Conservation (phyloP, 352 stramenopile genomes). For the Hyaloperonospora brassicae region DNA sequence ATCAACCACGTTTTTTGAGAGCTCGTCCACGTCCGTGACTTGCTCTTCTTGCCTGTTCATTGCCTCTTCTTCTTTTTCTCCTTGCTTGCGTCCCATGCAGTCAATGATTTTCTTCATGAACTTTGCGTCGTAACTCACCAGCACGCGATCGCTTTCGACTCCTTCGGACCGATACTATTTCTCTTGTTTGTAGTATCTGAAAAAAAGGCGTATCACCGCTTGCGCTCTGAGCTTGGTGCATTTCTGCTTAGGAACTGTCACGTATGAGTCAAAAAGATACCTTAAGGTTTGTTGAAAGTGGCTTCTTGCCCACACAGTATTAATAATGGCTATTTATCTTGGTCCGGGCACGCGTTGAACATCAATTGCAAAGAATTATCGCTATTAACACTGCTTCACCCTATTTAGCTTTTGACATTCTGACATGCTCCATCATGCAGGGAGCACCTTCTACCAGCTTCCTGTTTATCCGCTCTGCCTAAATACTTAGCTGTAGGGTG, state of each 20-base stretch:
- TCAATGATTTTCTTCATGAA: neutral
- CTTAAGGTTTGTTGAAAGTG: constrained; percentile 1
- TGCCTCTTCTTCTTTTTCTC: neutral
- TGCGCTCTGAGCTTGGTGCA: constrained; percentile 1
- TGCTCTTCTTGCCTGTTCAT: neutral
- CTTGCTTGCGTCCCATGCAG: neutral
- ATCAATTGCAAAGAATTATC: constrained; percentile 5
- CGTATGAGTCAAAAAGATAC: constrained; percentile 1
- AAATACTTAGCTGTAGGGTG: constrained; percentile 12
- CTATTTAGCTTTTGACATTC: constrained; percentile 5
- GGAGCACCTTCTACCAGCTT: constrained; percentile 1
- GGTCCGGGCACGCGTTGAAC: constrained; percentile 1
- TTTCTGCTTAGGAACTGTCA: constrained; percentile 2
- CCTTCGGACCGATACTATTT: neutral
- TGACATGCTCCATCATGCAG: constrained; percentile 6
- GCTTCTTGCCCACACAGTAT: neutral
- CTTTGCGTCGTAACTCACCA: neutral
- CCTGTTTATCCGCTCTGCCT: constrained; percentile 10
- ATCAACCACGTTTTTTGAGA: neutral
- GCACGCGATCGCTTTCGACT: neutral
- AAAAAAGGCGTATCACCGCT: constrained; percentile 1
- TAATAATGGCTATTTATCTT: constrained; percentile 1
- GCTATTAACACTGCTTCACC: constrained; percentile 6
- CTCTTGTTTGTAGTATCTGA: neutral
- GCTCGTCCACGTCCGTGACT: neutral